phyloP scores from a whole-genome alignment of 1,284 basidiomycete genomes.

The Testicularia cyperi region DNA sequence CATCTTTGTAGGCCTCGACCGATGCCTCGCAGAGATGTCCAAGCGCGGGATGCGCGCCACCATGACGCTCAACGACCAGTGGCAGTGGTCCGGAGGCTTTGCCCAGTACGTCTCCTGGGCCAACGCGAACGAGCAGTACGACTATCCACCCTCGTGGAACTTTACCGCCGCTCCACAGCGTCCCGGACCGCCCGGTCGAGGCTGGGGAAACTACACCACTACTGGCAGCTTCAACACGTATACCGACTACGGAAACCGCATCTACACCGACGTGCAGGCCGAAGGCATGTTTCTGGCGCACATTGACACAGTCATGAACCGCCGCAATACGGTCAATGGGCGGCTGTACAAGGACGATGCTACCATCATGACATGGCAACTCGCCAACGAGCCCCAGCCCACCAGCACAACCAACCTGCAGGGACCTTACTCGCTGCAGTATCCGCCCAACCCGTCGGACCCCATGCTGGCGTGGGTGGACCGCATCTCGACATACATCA shows the following conservation, averaged over 20 bases:
- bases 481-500: slow-evolving; percentile 33
- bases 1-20: slow-evolving; percentile 37
- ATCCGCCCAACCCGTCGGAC: slow-evolving; percentile 10
- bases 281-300: slow-evolving; percentile 15
- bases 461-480: slow-evolving; percentile 26
- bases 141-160: slow-evolving; percentile 40
- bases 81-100: slow-evolving; percentile 27
- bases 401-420: neutral
- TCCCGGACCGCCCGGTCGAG: slow-evolving; percentile 6
- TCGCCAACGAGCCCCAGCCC: slow-evolving; percentile 42
- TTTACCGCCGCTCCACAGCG: slow-evolving; percentile 25
- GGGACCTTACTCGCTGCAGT: slow-evolving; percentile 6
- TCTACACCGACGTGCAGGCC: slow-evolving; percentile 26
- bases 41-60: slow-evolving; percentile 38
- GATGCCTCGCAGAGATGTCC: slow-evolving; percentile 32
- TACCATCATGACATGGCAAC: slow-evolving; percentile 49
- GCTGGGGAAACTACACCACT: slow-evolving; percentile 41
- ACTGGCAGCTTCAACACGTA: slow-evolving; percentile 17
- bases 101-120: slow-evolving; percentile 40
- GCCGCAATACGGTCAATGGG: slow-evolving; percentile 41
- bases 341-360: slow-evolving; percentile 39
- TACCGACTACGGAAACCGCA: slow-evolving; percentile 20
- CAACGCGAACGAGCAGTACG: slow-evolving; percentile 22
- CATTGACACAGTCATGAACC: slow-evolving; percentile 30
- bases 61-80: slow-evolving; percentile 39